Conservation (phyloP, 495 filamentous ascomycete species). For the Oleoguttula mirabilis region DNA sequence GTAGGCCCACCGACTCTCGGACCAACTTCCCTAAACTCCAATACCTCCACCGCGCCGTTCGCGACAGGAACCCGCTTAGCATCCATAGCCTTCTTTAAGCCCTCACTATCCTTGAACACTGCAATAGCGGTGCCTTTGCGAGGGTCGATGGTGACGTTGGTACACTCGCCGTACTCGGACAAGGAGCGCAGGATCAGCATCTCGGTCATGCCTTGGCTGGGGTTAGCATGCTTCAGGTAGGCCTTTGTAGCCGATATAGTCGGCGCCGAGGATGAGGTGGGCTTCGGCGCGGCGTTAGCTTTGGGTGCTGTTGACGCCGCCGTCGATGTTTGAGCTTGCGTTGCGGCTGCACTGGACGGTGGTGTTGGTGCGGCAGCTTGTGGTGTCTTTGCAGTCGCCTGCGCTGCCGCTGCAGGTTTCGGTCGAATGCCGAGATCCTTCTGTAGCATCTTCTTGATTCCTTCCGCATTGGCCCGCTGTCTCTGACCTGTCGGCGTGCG, state of each 20-base stretch:
- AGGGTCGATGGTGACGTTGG: slow-evolving; percentile 77
- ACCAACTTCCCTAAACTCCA: slow-evolving; percentile 57
- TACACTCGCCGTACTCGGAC: slow-evolving; percentile 53
- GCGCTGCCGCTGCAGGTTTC: slow-evolving; percentile 6
- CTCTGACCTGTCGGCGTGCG: slow-evolving; percentile 9
- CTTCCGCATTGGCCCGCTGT: slow-evolving; percentile 57
- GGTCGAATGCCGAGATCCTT: slow-evolving; percentile 67
- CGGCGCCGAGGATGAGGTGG: slow-evolving; percentile 24
- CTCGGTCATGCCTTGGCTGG: slow-evolving; percentile 83
- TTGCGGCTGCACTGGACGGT: slow-evolving; percentile 3
- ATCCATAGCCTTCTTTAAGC: slow-evolving; percentile 62
- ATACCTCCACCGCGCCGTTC: slow-evolving; percentile 62
- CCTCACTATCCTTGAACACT: slow-evolving; percentile 61
- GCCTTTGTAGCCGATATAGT: slow-evolving; percentile 37
- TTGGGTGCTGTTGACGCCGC: slow-evolving; percentile 17
- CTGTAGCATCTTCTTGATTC: slow-evolving; percentile 75
- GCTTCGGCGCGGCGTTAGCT: slow-evolving; percentile 26
- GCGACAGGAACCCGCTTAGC: slow-evolving; percentile 70
- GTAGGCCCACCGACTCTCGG: not conserved
- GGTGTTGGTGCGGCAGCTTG: slow-evolving; percentile 2
- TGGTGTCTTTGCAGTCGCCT: not conserved
- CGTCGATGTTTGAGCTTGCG: slow-evolving; percentile 18
- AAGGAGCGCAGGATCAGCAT: slow-evolving; percentile 60
- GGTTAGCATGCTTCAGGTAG: slow-evolving; percentile 89
- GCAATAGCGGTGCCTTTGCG: slow-evolving; percentile 89